Evolutionary conservation across 2,329 filamentous ascomycete species (phyloP).

Genomic region (Diatrype stigma): DNA sequence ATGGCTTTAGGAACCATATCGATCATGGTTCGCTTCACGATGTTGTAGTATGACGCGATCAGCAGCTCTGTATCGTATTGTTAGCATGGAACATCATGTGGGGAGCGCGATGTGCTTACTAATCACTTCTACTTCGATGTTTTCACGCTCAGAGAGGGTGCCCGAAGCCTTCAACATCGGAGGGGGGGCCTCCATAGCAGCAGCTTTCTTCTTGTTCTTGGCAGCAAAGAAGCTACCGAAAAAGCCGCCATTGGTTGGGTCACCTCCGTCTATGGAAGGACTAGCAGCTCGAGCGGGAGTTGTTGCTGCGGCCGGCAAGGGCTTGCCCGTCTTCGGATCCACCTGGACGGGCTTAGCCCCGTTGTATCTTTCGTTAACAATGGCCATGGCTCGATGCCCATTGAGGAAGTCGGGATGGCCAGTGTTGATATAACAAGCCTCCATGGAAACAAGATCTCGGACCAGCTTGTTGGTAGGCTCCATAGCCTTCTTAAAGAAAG

Average conservation of each 20-base stretch:
- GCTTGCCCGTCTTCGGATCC: constrained; percentile 97
- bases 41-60: constrained; percentile 96
- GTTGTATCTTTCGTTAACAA: constrained; percentile 89
- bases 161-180: constrained; percentile 91
- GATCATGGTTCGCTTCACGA: constrained; percentile 96
- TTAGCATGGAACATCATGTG: constrained; percentile 6
- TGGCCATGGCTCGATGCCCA: constrained; percentile 94
- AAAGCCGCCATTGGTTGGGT: constrained; percentile 71
- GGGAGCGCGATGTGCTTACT: constrained; percentile 56
- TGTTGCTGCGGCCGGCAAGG: constrained; percentile 60
- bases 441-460: constrained; percentile 88
- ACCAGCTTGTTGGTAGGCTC: constrained; percentile 98
- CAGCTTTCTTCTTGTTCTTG: constrained; percentile 99
- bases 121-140: constrained; percentile 95
- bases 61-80: constrained; percentile 64
- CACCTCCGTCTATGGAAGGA: constrained; percentile 58
- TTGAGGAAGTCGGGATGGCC: constrained; percentile 97
- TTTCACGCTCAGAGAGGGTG: constrained; percentile 88
- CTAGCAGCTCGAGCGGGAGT: constrained; percentile 70
- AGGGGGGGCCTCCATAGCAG: constrained; percentile 96
- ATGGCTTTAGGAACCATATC: constrained; percentile 99
- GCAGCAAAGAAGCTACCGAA: constrained; percentile 98
- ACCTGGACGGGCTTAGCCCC: constrained; percentile 84
- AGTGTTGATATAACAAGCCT: constrained; percentile 96
- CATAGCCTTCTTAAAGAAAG: constrained; percentile 98